Conservation (phyloP, 2,329 filamentous ascomycete genomes). For the Aspergillus sp. region DNA sequence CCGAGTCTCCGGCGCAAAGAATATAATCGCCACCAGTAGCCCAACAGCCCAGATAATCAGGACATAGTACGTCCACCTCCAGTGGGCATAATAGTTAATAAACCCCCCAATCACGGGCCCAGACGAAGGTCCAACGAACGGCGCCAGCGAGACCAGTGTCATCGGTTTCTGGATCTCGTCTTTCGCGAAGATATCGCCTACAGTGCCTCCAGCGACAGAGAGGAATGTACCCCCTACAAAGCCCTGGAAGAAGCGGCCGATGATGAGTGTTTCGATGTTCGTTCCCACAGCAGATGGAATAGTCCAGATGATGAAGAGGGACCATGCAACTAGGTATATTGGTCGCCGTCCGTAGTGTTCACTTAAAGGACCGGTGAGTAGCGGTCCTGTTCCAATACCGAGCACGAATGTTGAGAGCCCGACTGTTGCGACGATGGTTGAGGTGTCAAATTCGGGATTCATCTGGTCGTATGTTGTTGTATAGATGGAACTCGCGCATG, state of each 20-base stretch:
- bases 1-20: not conserved
- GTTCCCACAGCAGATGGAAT: constrained; percentile 71
- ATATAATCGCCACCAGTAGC: not conserved
- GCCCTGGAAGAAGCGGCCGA: constrained; percentile 66
- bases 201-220: constrained; percentile 64
- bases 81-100: constrained; percentile 18
- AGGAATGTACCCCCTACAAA: constrained; percentile 50
- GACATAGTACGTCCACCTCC: constrained; percentile 77
- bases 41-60: constrained; percentile 71
- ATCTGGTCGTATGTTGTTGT: constrained; percentile 77
- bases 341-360: constrained; percentile 76
- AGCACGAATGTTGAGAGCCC: constrained; percentile 62
- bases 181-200: constrained; percentile 16
- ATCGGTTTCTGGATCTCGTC: constrained; percentile 15
- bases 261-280: constrained; percentile 73
- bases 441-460: constrained; percentile 65
- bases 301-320: constrained; percentile 47
- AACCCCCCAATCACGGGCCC: constrained; percentile 15
- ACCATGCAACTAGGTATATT: constrained; percentile 73
- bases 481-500: constrained; percentile 63
- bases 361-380: constrained; percentile 12
- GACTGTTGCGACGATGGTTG: not conserved
- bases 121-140: constrained; percentile 14
- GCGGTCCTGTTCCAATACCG: constrained; percentile 44
- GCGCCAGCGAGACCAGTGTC: constrained; percentile 12